Percentiles rank a stretch among this genome's conserved stretches.
phyloP scores from a whole-genome alignment of 306 rosid species.

The Prunus mume region DNA sequence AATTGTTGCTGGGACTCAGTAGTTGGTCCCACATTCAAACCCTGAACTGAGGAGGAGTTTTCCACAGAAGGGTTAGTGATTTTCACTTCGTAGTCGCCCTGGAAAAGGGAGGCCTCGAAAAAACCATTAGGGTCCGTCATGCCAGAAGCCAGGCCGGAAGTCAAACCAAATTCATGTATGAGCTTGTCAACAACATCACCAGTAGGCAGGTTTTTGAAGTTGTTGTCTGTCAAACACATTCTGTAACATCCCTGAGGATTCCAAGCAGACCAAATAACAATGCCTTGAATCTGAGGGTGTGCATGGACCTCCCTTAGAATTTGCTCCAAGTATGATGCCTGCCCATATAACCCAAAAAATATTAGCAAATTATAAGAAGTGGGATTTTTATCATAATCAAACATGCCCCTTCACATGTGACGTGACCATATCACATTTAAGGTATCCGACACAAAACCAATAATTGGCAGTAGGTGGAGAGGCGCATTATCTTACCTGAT shows the following conservation, averaged over 20 bases:
- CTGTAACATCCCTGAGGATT: constrained; percentile 47
- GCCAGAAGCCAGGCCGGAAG: background rate
- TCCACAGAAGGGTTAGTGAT: constrained; percentile 20
- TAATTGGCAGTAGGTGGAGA: background rate
- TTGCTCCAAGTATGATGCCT: constrained; percentile 53
- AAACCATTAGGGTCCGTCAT: constrained; percentile 29
- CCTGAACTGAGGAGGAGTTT: background rate
- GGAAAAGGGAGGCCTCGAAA: constrained; percentile 41
- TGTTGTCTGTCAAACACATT: constrained; percentile 63
- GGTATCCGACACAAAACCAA: background rate
- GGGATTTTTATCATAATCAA: background rate
- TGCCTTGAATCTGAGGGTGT: constrained; percentile 65
- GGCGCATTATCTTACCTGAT: constrained; percentile 40
- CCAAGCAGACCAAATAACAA: constrained; percentile 66
- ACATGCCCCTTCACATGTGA: background rate
- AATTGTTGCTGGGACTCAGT: background rate
- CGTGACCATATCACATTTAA: background rate
- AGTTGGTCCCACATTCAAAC: constrained; percentile 19
- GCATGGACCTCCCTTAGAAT: constrained; percentile 57
- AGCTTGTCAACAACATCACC: constrained; percentile 76
- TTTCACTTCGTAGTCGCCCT: constrained; percentile 47
- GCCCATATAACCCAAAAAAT: background rate
- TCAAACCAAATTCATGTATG: constrained; percentile 45
- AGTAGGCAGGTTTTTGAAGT: constrained; percentile 58
- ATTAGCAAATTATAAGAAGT: background rate